Percentiles rank a stretch among this genome's conserved stretches.
These are phyloP conservation scores for Candida lessepsii DNA, from an alignment of 805 yeast species.

Conservation along the genomic window DNA sequence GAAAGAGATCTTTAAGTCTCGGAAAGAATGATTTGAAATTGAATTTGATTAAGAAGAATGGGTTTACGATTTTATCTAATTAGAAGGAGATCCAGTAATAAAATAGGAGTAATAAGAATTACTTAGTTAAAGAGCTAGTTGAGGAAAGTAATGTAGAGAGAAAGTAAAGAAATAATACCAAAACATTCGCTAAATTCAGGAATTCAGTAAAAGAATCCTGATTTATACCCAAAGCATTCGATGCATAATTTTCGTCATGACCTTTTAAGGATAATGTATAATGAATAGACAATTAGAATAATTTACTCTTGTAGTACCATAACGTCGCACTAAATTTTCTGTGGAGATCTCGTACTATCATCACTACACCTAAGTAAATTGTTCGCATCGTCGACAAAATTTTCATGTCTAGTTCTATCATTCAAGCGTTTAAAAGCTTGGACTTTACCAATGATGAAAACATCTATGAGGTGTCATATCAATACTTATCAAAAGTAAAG, in stretches of 20 bases:
- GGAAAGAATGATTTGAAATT: slow-evolving; percentile 39
- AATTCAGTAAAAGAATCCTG: too few species aligned
- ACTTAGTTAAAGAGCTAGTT: not conserved
- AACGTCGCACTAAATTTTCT: too few species aligned
- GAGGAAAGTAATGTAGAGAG: too few species aligned
- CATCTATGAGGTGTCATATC: slow-evolving; percentile 39
- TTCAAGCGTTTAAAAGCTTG: slow-evolving; percentile 41
- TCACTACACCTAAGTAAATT: too few species aligned
- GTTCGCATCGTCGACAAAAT: slow-evolving; percentile 4
- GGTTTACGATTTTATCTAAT: slow-evolving; percentile 14
- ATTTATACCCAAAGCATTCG: not conserved
- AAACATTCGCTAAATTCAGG: too few species aligned
- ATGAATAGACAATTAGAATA: slow-evolving; percentile 3
- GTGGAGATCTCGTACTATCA: too few species aligned
- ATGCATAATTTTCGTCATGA: slow-evolving; percentile 4
- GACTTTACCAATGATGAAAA: slow-evolving; percentile 39
- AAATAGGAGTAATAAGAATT: too few species aligned
- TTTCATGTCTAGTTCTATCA: slow-evolving; percentile 37
- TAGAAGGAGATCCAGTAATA: too few species aligned
- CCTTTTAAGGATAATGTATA: slow-evolving; percentile 6
- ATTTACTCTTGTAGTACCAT: too few species aligned
- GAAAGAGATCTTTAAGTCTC: slow-evolving; percentile 36
- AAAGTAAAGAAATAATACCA: too few species aligned
- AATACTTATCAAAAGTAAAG: slow-evolving; percentile 39
- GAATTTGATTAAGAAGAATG: slow-evolving; percentile 32